These are phyloP conservation scores for Pythium sp. DNA, from an alignment of 352 stramenopile species.

Conservation along the genomic window DNA sequence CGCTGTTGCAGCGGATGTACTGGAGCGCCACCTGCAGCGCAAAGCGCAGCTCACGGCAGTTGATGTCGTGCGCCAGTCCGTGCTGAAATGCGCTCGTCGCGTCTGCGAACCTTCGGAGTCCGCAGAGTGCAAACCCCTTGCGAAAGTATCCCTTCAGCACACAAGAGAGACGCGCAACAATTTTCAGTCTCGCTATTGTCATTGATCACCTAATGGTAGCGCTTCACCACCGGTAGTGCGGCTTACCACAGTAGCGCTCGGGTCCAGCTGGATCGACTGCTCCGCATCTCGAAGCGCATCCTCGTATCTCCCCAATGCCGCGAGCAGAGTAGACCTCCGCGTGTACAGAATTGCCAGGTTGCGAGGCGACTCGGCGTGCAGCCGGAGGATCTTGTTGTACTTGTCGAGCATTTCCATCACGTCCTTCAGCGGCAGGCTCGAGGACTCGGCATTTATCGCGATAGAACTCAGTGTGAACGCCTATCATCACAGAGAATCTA, in stretches of 20 bases:
- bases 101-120: conserved; percentile 43
- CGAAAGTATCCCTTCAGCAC: conserved; percentile 61
- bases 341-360: conserved; percentile 60
- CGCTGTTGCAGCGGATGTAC: conserved; percentile 16
- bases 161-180: neutral
- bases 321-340: conserved; percentile 55
- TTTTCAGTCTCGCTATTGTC: neutral
- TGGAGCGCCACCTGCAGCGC: conserved; percentile 49
- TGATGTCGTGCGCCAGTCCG: conserved; percentile 59
- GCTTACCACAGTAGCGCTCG: conserved; percentile 45
- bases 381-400: conserved; percentile 66
- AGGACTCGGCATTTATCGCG: conserved; percentile 23
- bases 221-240: neutral
- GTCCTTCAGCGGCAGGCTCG: conserved; percentile 22
- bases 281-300: conserved; percentile 53
- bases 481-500: conserved; percentile 2
- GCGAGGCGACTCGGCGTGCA: conserved; percentile 45
- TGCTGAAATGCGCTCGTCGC: conserved; percentile 59
- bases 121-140: conserved; percentile 60
- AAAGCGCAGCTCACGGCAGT: conserved; percentile 54
- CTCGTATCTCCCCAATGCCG: conserved; percentile 44
- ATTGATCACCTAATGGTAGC: neutral
- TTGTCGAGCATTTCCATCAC: conserved; percentile 46
- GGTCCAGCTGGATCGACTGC: conserved; percentile 42
- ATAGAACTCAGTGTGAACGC: conserved; percentile 19